phyloP scores from a whole-genome alignment of 176 grass and related monocot genomes.

The Secale cereale region DNA sequence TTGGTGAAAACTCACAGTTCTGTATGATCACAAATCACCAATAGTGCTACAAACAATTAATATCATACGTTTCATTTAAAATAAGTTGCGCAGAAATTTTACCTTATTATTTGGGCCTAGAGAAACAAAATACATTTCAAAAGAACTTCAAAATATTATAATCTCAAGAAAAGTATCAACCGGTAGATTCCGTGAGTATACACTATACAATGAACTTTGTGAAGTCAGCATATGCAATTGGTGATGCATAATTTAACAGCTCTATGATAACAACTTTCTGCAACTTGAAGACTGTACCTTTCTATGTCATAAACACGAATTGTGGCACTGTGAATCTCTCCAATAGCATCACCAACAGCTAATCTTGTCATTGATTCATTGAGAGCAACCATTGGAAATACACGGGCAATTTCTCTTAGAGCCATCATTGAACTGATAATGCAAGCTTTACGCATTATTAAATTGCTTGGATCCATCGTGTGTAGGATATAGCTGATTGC shows the following conservation, averaged over 20 bases:
- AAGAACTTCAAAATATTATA: not conserved
- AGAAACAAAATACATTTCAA: not conserved
- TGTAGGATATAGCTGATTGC: constrained; percentile 72
- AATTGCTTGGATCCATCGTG: constrained; percentile 98
- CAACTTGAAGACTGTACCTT: constrained; percentile 48
- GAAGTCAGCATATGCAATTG: not conserved
- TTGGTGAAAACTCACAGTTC: not conserved
- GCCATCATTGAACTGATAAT: constrained; percentile 82
- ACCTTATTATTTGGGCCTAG: not conserved
- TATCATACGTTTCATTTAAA: constrained; percentile 1
- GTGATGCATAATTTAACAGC: not conserved
- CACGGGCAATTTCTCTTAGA: constrained; percentile 92
- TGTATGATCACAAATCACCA: constrained; percentile 14
- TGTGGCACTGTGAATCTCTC: constrained; percentile 72
- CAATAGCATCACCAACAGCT: constrained; percentile 93
- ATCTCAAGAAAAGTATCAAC: not conserved
- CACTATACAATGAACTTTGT: not conserved
- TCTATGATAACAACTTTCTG: constrained; percentile 6
- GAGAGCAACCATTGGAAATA: constrained; percentile 92
- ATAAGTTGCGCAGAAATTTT: not conserved
- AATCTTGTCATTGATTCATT: constrained; percentile 75
- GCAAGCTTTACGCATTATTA: constrained; percentile 96
- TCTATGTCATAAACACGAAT: constrained; percentile 97
- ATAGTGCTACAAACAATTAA: not conserved
- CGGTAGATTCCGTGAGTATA: not conserved